phyloP scores from a whole-genome alignment of 2,329 filamentous ascomycete species.

The Fusarium torulosum region DNA sequence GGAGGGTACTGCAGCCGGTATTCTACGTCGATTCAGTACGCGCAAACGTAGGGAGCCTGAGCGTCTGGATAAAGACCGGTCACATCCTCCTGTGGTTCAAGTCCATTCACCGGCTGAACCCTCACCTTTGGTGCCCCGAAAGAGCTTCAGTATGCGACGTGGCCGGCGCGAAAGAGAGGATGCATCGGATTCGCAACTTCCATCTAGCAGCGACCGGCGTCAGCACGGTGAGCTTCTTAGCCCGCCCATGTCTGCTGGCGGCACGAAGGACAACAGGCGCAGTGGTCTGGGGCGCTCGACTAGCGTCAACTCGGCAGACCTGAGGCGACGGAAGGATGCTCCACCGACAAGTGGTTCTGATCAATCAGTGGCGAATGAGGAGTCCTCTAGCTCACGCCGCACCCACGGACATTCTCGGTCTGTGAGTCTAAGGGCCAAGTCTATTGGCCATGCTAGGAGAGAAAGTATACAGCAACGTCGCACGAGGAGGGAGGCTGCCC shows the following conservation, averaged over 20 bases:
- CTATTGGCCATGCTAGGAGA: constrained; percentile 86
- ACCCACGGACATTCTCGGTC: constrained; percentile 66
- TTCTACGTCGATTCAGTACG: constrained; percentile 92
- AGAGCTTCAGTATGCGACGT: constrained; percentile 87
- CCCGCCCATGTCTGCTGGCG: constrained; percentile 75
- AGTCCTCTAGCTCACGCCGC: constrained; percentile 64
- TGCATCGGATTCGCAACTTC: constrained; percentile 60
- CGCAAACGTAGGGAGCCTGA: constrained; percentile 78
- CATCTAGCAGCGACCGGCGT: constrained; percentile 72
- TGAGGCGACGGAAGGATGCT: constrained; percentile 78
- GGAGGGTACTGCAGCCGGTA: constrained; percentile 85
- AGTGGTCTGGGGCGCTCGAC: constrained; percentile 84
- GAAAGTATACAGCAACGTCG: constrained; percentile 94
- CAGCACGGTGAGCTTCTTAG: constrained; percentile 84
- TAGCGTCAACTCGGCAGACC: constrained; percentile 90
- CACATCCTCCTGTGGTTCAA: constrained; percentile 78
- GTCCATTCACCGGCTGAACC: constrained; percentile 82
- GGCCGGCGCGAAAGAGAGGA: constrained; percentile 68
- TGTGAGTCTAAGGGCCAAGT: constrained; percentile 82
- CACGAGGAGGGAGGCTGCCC: constrained; percentile 76
- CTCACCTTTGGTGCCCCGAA: constrained; percentile 72
- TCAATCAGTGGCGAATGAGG: constrained; percentile 72
- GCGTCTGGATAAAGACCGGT: constrained; percentile 72
- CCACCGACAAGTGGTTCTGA: constrained; percentile 85
- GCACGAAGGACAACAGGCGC: constrained; percentile 66